Percentiles rank a stretch among this genome's conserved stretches.
Conservation (phyloP, 1,284 basidiomycete genomes). For the Hemileia vastatrix region DNA sequence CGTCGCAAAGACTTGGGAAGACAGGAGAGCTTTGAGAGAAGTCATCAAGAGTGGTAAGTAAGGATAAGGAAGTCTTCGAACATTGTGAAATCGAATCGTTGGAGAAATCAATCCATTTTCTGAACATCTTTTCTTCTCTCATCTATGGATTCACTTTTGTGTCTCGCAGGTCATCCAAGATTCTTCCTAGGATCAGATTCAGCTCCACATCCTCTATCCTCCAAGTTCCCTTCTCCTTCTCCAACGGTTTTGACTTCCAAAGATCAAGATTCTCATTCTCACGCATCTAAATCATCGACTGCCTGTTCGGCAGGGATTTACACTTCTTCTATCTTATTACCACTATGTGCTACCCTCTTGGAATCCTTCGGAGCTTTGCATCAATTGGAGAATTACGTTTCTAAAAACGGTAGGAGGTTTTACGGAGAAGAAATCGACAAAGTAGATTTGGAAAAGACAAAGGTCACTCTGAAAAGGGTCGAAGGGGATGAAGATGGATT, state of each 20-base stretch:
- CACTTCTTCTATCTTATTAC: constrained; percentile 77
- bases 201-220: constrained; percentile 76
- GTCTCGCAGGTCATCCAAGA: constrained; percentile 63
- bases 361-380: constrained; percentile 81
- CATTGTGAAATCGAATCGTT: too few species aligned
- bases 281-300: constrained; percentile 24
- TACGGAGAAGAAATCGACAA: constrained; percentile 54
- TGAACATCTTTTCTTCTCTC: neutral
- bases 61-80: neutral
- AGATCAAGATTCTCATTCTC: constrained; percentile 20
- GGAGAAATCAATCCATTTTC: too few species aligned
- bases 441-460: constrained; percentile 40
- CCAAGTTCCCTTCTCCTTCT: constrained; percentile 62
- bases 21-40: constrained; percentile 70
- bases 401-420: constrained; percentile 64
- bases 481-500: constrained; percentile 51
- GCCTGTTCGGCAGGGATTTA: constrained; percentile 76
- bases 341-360: constrained; percentile 71
- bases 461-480: constrained; percentile 46
- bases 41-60: constrained; percentile 64
- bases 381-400: constrained; percentile 66
- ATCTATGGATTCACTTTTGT: neutral
- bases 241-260: neutral
- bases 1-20: constrained; percentile 89
- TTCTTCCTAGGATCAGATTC: constrained; percentile 99